Conservation (phyloP, 768 basidiomycete genomes). For the Podaxis sp. region DNA sequence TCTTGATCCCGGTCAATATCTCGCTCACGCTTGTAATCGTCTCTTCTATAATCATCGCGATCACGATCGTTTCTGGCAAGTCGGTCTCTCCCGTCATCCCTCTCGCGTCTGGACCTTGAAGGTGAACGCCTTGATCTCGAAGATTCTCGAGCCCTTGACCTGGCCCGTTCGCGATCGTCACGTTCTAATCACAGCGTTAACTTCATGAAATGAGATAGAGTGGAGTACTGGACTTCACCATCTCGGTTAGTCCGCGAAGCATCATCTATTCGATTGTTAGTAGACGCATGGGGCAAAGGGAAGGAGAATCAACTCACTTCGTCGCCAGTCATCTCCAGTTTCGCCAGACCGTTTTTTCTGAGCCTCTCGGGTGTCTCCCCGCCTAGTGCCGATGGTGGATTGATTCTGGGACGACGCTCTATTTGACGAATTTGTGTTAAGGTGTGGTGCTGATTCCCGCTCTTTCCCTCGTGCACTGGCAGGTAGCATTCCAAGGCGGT, state of each 20-base stretch:
- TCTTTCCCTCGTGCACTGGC: slow-evolving; percentile 60
- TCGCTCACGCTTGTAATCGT: slow-evolving; percentile 41
- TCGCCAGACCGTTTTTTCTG: slow-evolving; percentile 72
- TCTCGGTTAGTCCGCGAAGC: slow-evolving; percentile 57
- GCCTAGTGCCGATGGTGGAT: slow-evolving; percentile 40
- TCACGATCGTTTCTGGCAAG: slow-evolving; percentile 32
- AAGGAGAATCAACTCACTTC: slow-evolving; percentile 51
- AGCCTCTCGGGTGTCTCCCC: slow-evolving; percentile 58
- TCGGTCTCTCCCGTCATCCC: slow-evolving; percentile 32
- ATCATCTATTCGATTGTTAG: slow-evolving; percentile 33
- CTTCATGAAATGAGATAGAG: slow-evolving; percentile 10
- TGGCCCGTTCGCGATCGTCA: slow-evolving; percentile 62
- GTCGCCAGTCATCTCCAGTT: slow-evolving; percentile 80
- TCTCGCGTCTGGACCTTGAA: slow-evolving; percentile 53
- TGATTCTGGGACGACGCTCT: slow-evolving; percentile 39
- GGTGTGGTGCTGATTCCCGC: slow-evolving; percentile 65
- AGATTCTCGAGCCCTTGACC: slow-evolving; percentile 63
- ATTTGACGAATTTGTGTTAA: slow-evolving; percentile 41
- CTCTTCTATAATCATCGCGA: slow-evolving; percentile 34
- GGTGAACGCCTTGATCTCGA: slow-evolving; percentile 61
- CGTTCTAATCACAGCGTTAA: slow-evolving; percentile 60
- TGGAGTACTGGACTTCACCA: slow-evolving; percentile 38
- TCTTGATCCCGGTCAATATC: slow-evolving; percentile 47
- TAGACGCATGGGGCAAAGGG: slow-evolving; percentile 12
- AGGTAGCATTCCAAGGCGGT: slow-evolving; percentile 61